Base-by-base conservation (phyloP, 129 eudicot species). In the Lonicera japonica region DNA sequence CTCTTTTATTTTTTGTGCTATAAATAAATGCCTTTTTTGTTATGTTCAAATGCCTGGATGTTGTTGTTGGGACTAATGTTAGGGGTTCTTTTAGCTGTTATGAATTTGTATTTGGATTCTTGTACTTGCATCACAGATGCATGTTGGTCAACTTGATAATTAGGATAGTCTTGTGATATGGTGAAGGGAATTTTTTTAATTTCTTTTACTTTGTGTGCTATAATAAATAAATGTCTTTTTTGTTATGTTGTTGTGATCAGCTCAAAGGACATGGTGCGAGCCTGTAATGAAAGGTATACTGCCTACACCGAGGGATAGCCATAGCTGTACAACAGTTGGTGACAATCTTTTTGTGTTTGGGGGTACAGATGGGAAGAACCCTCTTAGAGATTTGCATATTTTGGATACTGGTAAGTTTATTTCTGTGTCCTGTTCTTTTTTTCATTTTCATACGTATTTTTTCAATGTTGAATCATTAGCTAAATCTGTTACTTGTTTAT, bases 221-320 rank as follows among this genome's bases (percentile, higher is more conserved):
- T 29, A n/a, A n/a, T n/a, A 29, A 29, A 29, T 29, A 58, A 25
- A 45, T 58, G 64, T 12, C n/a, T 63, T 24, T 5, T 46, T 41
- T 51, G 18, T 22, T 34, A 7, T 73, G 10, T 48, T 40, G 40
- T 65, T 67, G 25, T 71, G 21, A 59, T 69, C 84, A 92, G 98
- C 70, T 63, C 54, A 70, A 59, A 69, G 80, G 61, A 70, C 76
- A 38, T 92, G 98, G 98, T 84, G 78, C 53, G 92, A 85, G 76
- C 96, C 95, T 59, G 80, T 66, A 34, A 76, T 83, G 62, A 87
- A 80, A 57, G 98, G 98, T 5, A 60, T 57, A 22, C 83, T 80
- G 39, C 96, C 98, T 12, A 73, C 64, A 24, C 98, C 98, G 11
- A 85, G 98, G 86, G 98, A 92, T 61, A 92, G 98, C 75, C 96